A percentile compares a stretch with the other conserved stretches of the same genome.
These are phyloP conservation scores for Triangularia setosa DNA, from an alignment of 2,329 filamentous ascomycete species.

Conservation along the genomic window DNA sequence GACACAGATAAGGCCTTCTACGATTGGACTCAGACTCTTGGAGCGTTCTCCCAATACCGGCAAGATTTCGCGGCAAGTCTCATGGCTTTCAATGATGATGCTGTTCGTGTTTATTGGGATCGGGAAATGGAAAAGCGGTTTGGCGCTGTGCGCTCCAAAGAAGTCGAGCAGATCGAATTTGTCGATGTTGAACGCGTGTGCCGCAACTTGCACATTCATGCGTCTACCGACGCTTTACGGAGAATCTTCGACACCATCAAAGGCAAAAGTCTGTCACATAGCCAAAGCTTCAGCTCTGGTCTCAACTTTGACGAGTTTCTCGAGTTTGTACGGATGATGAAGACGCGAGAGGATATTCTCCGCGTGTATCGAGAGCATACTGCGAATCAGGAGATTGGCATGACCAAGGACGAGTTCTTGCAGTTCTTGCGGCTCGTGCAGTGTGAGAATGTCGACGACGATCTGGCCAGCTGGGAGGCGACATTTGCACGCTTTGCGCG, in stretches of 20 bases:
- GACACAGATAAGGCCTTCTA: constrained; percentile 67
- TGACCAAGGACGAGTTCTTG: constrained; percentile 72
- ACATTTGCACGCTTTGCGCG: constrained; percentile 69
- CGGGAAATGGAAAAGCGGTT: constrained; percentile 73
- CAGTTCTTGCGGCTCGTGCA: constrained; percentile 71
- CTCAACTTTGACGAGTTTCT: constrained; percentile 80
- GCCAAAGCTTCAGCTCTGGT: constrained; percentile 45
- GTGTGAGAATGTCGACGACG: constrained; percentile 67
- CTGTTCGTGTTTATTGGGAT: constrained; percentile 80
- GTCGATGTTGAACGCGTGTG: constrained; percentile 78
- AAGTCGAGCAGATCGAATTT: constrained; percentile 71
- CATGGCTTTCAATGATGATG: constrained; percentile 78
- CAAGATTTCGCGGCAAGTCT: constrained; percentile 88
- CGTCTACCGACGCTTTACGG: constrained; percentile 68
- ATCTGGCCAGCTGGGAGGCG: constrained; percentile 63
- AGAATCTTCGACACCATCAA: constrained; percentile 58
- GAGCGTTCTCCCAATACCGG: constrained; percentile 78
- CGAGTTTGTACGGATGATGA: constrained; percentile 77
- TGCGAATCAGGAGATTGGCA: constrained; percentile 55
- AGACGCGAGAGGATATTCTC: constrained; percentile 76
- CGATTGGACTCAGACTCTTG: constrained; percentile 79
- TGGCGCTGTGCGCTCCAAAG: constrained; percentile 47
- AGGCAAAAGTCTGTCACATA: constrained; percentile 14
- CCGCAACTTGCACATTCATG: constrained; percentile 87
- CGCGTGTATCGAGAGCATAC: constrained; percentile 64